These are phyloP conservation scores for Millerozyma miso DNA, from an alignment of 805 yeast genomes.

Conservation along the genomic window DNA sequence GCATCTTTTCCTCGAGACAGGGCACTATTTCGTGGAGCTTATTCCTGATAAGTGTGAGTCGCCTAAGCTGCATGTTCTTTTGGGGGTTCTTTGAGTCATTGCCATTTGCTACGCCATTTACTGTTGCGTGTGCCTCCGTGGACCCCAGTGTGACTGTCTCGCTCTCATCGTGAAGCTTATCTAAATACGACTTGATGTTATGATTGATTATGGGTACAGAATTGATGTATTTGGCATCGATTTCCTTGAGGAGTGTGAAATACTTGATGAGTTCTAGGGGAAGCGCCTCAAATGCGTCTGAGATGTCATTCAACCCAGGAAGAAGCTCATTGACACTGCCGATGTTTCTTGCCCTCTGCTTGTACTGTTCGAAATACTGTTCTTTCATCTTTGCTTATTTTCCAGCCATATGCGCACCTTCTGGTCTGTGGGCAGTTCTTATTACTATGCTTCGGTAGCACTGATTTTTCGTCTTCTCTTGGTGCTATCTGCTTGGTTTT, in stretches of 20 bases:
- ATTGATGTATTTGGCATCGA: slow-evolving; percentile 87
- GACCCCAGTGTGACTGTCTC: background rate
- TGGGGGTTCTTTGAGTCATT: slow-evolving; percentile 26
- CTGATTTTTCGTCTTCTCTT: too few relatives aligned
- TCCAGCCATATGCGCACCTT: too few relatives aligned
- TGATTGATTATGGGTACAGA: slow-evolving; percentile 63
- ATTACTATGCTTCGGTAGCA: too few relatives aligned
- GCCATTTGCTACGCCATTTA: background rate
- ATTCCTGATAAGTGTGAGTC: slow-evolving; percentile 39
- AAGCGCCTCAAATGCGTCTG: slow-evolving; percentile 86
- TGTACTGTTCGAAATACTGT: slow-evolving; percentile 28
- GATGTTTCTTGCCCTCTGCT: slow-evolving; percentile 29
- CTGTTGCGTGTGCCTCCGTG: background rate
- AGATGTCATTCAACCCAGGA: slow-evolving; percentile 88
- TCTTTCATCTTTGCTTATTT: slow-evolving; percentile 5
- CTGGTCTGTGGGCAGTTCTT: too few relatives aligned
- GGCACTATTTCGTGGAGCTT: slow-evolving; percentile 73
- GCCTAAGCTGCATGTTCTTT: slow-evolving; percentile 8
- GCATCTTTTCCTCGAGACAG: slow-evolving; percentile 94
- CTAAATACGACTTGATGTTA: slow-evolving; percentile 46
- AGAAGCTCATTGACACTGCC: slow-evolving; percentile 34
- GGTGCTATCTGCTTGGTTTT: too few relatives aligned
- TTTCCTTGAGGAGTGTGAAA: slow-evolving; percentile 83
- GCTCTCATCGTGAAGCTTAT: slow-evolving; percentile 12
- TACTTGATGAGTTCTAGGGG: slow-evolving; percentile 82